These are phyloP conservation scores for Xenoacremonium recifei DNA, from an alignment of 2,329 filamentous ascomycete genomes.

Conservation along the genomic window DNA sequence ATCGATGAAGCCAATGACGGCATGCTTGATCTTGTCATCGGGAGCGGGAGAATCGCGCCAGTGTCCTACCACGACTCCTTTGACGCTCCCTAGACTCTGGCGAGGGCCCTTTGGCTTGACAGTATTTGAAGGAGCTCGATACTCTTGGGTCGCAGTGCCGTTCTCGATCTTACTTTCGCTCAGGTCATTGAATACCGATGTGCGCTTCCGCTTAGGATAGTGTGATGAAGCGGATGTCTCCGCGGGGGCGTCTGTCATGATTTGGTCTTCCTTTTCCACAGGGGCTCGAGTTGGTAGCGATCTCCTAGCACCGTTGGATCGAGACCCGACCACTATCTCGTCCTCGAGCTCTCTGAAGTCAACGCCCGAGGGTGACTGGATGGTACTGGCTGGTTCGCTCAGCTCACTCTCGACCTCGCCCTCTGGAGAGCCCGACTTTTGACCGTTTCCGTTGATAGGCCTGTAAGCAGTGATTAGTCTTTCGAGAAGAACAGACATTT, in stretches of 20 bases:
- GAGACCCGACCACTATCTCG: constrained; percentile 52
- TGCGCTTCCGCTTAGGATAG: constrained; percentile 57
- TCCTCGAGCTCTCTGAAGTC: constrained; percentile 43
- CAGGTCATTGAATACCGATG: constrained; percentile 47
- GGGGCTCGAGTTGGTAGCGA: constrained; percentile 31
- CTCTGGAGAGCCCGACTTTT: constrained; percentile 33
- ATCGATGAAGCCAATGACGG: constrained; percentile 62
- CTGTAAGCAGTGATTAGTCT: constrained; percentile 24
- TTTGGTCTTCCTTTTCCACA: constrained; percentile 41
- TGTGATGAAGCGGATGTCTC: constrained; percentile 38
- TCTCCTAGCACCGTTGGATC: constrained; percentile 37
- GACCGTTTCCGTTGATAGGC: constrained; percentile 28
- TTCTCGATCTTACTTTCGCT: constrained; percentile 47
- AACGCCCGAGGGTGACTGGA: constrained; percentile 37
- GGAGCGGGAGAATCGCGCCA: constrained; percentile 59
- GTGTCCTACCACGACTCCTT: constrained; percentile 53
- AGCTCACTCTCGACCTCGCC: constrained; percentile 43
- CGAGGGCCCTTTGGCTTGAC: constrained; percentile 28
- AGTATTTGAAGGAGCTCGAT: constrained; percentile 16
- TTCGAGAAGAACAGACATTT: constrained; percentile 2
- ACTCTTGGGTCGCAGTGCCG: constrained; percentile 31
- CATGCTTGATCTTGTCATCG: constrained; percentile 50
- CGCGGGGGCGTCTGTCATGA: constrained; percentile 40
- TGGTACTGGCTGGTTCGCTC: constrained; percentile 38
- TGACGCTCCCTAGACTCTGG: constrained; percentile 33